These are phyloP conservation scores for Ophiorrhiza pumila DNA, from an alignment of 257 asterid species.

Conservation along the genomic window DNA sequence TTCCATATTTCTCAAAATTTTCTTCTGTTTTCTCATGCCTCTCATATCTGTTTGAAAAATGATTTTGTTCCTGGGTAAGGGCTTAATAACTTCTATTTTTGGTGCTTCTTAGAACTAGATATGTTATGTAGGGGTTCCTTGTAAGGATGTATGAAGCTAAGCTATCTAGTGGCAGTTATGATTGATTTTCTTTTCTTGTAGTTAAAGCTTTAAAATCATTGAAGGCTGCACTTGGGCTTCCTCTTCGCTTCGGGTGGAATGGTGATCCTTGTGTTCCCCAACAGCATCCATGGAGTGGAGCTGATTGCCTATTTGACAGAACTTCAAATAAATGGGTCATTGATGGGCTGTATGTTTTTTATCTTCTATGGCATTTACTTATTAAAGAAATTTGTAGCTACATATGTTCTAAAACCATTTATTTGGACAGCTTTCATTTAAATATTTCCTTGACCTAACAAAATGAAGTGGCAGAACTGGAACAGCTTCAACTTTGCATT, in stretches of 20 bases:
- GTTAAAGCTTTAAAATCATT: slow-evolving; percentile 75
- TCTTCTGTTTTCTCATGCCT: neutral
- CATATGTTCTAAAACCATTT: neutral
- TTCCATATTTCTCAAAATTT: neutral
- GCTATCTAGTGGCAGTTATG: neutral
- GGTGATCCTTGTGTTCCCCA: slow-evolving; percentile 99
- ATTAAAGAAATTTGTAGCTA: neutral
- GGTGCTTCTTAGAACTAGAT: neutral
- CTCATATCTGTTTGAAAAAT: neutral
- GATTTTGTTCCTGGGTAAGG: neutral
- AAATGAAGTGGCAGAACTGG: neutral
- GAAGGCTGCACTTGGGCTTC: slow-evolving; percentile 85
- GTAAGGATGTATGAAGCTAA: neutral
- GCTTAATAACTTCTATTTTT: neutral
- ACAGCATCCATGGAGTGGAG: slow-evolving; percentile 97
- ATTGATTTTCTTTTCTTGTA: slow-evolving; percentile 18
- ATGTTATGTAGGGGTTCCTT: neutral
- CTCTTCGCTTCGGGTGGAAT: slow-evolving; percentile 97
- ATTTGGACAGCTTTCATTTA: neutral
- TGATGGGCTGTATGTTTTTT: slow-evolving; percentile 85
- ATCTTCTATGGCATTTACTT: slow-evolving; percentile 21
- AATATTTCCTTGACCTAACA: neutral
- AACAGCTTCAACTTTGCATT: neutral
- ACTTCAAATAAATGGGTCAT: slow-evolving; percentile 68
- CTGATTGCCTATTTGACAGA: slow-evolving; percentile 77